Evolutionary conservation across 805 yeast genomes (phyloP).

Genomic region (Candida railenensis): DNA sequence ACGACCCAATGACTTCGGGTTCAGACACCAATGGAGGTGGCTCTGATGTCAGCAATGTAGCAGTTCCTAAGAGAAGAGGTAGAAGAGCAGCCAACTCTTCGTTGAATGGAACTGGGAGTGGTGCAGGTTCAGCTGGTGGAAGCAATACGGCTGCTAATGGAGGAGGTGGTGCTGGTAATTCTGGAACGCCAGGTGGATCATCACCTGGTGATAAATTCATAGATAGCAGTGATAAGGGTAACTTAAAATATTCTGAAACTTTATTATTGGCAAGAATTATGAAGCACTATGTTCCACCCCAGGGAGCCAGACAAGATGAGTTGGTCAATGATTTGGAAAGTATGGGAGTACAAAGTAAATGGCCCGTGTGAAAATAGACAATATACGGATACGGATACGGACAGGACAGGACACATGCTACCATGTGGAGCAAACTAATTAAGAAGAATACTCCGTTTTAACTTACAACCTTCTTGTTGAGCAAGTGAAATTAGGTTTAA

Average conservation of each 20-base stretch:
- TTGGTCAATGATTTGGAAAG: constrained; percentile 32
- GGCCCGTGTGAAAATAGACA: constrained; percentile 28
- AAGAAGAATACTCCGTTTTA: no score
- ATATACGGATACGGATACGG: no score
- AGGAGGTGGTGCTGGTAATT: constrained; percentile 7
- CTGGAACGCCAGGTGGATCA: neutral
- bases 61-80: constrained; percentile 35
- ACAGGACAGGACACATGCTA: no score
- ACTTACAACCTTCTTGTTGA: no score
- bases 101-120: constrained; percentile 6
- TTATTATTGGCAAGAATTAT: constrained; percentile 39
- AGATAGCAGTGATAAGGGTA: constrained; percentile 13
- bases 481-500: no score
- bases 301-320: constrained; percentile 32
- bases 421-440: no score
- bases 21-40: constrained; percentile 31
- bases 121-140: constrained; percentile 6
- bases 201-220: constrained; percentile 6
- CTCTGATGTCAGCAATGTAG: constrained; percentile 13
- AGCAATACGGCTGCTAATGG: constrained; percentile 12
- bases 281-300: constrained; percentile 43
- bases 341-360: constrained; percentile 35
- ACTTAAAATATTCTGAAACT: constrained; percentile 29
- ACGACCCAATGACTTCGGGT: constrained; percentile 38
- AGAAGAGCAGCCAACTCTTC: constrained; percentile 29